Percentiles rank a stretch among this genome's conserved stretches.
Conservation (phyloP, 108 stramenopile species). For the Nitzschia sp. region DNA sequence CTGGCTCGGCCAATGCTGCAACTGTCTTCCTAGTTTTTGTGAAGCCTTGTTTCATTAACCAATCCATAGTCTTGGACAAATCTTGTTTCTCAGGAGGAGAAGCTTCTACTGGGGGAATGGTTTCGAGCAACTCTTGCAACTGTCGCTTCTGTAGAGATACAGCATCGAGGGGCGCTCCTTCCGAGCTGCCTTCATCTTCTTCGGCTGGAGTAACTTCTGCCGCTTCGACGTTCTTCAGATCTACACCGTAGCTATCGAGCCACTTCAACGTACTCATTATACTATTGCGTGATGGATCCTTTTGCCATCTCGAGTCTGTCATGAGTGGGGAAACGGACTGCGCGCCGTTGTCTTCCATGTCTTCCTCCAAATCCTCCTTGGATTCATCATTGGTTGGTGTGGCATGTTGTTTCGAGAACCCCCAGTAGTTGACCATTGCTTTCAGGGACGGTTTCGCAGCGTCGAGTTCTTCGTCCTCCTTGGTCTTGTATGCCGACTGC, state of each 20-base stretch:
- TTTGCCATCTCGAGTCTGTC: not conserved
- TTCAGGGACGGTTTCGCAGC: conserved; percentile 9
- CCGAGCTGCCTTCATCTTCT: not conserved
- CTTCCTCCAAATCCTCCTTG: not conserved
- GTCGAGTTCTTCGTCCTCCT: not conserved
- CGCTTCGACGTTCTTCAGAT: conserved; percentile 1
- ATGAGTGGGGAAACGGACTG: not conserved
- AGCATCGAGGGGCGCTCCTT: not conserved
- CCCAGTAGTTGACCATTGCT: conserved; percentile 20
- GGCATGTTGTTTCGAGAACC: conserved; percentile 1
- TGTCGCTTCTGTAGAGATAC: too few relatives aligned
- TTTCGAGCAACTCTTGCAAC: not conserved
- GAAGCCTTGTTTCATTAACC: conserved; percentile 8
- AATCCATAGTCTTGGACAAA: conserved; percentile 4
- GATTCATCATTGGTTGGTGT: not conserved
- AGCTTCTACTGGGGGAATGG: not conserved
- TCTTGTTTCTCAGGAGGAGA: not conserved
- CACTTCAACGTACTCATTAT: conserved; percentile 19
- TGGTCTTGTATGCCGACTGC: not conserved
- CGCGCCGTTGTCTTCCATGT: not conserved
- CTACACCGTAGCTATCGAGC: conserved; percentile 1
- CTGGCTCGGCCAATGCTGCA: too few relatives aligned
- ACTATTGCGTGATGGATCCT: not conserved
- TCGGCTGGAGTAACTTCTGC: not conserved
- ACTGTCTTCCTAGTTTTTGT: too few relatives aligned